phyloP scores from a whole-genome alignment of 768 basidiomycete species.

The Sporobolomyces pararoseus region DNA sequence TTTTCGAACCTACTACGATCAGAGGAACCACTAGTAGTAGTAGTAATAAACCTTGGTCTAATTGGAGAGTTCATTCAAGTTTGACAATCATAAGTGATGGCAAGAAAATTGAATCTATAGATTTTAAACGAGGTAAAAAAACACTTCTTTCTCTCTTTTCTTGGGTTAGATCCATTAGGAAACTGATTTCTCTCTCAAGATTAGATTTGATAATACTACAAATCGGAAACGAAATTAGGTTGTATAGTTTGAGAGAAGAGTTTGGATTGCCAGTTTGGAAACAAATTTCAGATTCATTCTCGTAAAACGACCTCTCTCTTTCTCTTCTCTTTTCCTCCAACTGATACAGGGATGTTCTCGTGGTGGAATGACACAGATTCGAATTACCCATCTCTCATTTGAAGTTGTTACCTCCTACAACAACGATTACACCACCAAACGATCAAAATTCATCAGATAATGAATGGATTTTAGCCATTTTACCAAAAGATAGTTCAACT shows the following conservation, averaged over 20 bases:
- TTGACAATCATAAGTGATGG: conserved; percentile 13
- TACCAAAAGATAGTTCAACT: not conserved
- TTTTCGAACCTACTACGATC: not conserved
- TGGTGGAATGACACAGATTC: conserved; percentile 1
- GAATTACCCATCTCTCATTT: not conserved
- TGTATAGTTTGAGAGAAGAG: conserved; percentile 15
- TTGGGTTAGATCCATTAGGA: too few relatives aligned
- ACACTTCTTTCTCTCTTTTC: not conserved
- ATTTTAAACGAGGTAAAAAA: conserved; percentile 20
- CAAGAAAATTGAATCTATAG: conserved; percentile 13
- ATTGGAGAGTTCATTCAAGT: conserved; percentile 43
- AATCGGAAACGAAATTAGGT: too few relatives aligned
- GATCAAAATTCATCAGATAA: not conserved
- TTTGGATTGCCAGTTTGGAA: conserved; percentile 22
- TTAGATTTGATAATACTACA: too few relatives aligned
- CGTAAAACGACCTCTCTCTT: not conserved
- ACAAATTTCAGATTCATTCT: not conserved
- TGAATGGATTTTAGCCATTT: not conserved
- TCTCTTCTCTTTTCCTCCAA: not conserved
- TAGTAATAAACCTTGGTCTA: too few relatives aligned
- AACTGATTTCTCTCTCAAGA: too few relatives aligned
- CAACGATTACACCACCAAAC: not conserved
- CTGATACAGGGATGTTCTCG: not conserved
- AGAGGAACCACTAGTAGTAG: too few relatives aligned
- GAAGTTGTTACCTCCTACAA: not conserved